A percentile compares a stretch with the other conserved stretches of the same genome.
Conservation (phyloP, 2,329 filamentous ascomycete genomes). For the Pseudonectria buxi region DNA sequence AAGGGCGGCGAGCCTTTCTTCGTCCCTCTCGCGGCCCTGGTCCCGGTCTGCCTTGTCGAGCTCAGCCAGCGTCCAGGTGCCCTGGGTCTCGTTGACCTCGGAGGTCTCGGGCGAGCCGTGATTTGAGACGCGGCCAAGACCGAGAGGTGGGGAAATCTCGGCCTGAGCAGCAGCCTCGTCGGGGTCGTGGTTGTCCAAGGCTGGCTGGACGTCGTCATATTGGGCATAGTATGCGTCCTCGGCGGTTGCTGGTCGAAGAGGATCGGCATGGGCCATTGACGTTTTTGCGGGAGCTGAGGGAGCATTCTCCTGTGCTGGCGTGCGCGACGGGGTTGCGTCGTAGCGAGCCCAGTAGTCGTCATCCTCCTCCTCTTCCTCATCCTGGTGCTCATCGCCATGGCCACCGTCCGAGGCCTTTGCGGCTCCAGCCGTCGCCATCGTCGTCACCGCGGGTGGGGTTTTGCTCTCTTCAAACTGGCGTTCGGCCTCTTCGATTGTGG, state of each 20-base stretch:
- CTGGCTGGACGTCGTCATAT: slow-evolving; percentile 72
- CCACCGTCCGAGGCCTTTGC: slow-evolving; percentile 9
- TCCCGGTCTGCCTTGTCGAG: slow-evolving; percentile 33
- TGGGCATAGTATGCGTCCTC: slow-evolving; percentile 71
- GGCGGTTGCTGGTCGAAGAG: slow-evolving; percentile 29
- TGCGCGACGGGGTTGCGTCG: slow-evolving; percentile 61
- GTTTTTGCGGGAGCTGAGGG: slow-evolving; percentile 48
- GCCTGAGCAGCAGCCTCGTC: slow-evolving; percentile 50
- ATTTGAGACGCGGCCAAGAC: slow-evolving; percentile 11
- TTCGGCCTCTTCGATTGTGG: slow-evolving; percentile 55
- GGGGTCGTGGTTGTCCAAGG: slow-evolving; percentile 75
- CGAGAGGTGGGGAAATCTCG: slow-evolving; percentile 29
- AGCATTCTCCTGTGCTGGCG: slow-evolving; percentile 55
- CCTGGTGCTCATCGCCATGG: slow-evolving; percentile 7
- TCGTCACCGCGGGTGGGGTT: slow-evolving; percentile 7
- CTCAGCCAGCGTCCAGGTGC: slow-evolving; percentile 39
- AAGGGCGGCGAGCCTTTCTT: slow-evolving; percentile 34
- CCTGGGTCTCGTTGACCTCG: slow-evolving; percentile 23
- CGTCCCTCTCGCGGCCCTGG: slow-evolving; percentile 18
- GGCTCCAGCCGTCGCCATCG: slow-evolving; percentile 5
- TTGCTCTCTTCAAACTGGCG: slow-evolving; percentile 38
- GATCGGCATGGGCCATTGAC: slow-evolving; percentile 17
- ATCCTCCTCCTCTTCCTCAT: slow-evolving; percentile 59
- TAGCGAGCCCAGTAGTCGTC: slow-evolving; percentile 78
- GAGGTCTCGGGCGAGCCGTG: slow-evolving; percentile 11